Conservation (phyloP, 805 yeast genomes). For the Barnettozyma sucrosica region DNA sequence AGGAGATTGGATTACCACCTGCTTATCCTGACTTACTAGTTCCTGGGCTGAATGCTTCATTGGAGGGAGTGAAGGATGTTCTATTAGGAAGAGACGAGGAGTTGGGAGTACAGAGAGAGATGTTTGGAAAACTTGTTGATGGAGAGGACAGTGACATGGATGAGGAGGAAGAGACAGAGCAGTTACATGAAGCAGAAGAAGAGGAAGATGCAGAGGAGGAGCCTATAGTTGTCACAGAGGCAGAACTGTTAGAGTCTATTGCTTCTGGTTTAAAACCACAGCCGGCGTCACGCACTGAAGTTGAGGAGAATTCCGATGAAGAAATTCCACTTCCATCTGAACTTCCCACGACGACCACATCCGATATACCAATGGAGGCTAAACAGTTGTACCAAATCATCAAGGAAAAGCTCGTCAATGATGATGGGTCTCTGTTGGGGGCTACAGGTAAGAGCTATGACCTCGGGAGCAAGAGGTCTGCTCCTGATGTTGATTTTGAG, state of each 20-base stretch:
- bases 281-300: constrained; percentile 5
- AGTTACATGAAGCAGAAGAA: constrained; percentile 13
- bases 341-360: constrained; percentile 13
- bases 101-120: constrained; percentile 12
- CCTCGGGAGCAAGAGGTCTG: constrained; percentile 14
- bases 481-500: background rate
- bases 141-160: constrained; percentile 22
- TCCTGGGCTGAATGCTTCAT: constrained; percentile 45
- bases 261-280: constrained; percentile 9
- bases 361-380: constrained; percentile 15
- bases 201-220: constrained; percentile 14
- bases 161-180: constrained; percentile 17
- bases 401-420: constrained; percentile 15
- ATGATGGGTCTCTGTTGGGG: constrained; percentile 12
- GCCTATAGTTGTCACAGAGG: constrained; percentile 10
- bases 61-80: constrained; percentile 29
- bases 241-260: constrained; percentile 5
- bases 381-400: constrained; percentile 22
- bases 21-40: constrained; percentile 62
- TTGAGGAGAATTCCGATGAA: constrained; percentile 22
- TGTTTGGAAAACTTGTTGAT: constrained; percentile 30
- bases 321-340: constrained; percentile 18
- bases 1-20: constrained; percentile 55
- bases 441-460: constrained; percentile 22
- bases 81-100: constrained; percentile 18